Base-by-base conservation (phyloP, 2,329 filamentous ascomycete genomes). In the Coniochaeta sp. region DNA sequence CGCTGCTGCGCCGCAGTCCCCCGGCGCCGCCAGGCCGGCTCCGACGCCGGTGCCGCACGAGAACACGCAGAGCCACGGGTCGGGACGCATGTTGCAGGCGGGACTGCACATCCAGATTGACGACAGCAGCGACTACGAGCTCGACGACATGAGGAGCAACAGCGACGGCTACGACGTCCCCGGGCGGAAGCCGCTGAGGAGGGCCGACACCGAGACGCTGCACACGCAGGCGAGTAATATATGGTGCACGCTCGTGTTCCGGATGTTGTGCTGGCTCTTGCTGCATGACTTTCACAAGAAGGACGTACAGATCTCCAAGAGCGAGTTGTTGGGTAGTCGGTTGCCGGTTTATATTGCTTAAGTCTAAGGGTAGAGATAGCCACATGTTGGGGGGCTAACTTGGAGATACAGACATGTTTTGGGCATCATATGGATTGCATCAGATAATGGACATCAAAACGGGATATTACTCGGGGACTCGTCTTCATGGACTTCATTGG, bases 231-330 rank as follows among this genome's bases (percentile, higher is more conserved):
- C 68, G 1, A 67, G 67, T n/a, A 73, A 77, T 8, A 76, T 83
- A n/a, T 84, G 81, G 81, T 81, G 79, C 64, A 79, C 77, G 8
- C 70, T 85, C 19, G 74, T 84, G 4, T 81, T 84, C 62, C 72
- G 81, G 28, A 85, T 84, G 82, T 73, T 84, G 26, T 84, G 81
- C 66, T 84, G 81, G 83, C 69, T 84, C 58, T 74, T 81, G 70
- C 69, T 85, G 62, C 81, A 85, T 65, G 80, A 85, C 64, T 84
- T 85, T 58, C 73, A 82, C 67, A 81, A 79, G 66, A 73, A 77
- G 61, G 82, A 85, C 59, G 72, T 79, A 10, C 80, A 83, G 67
- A 68, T 81, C 2, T 71, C 77, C 52, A 81, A 82, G 68, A 81
- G 79, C 61, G 81, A 84, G 69, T 69, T 84, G 4, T 65, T 79